phyloP scores from a whole-genome alignment of 352 stramenopile species.

The Globisporangium acanthophoron region DNA sequence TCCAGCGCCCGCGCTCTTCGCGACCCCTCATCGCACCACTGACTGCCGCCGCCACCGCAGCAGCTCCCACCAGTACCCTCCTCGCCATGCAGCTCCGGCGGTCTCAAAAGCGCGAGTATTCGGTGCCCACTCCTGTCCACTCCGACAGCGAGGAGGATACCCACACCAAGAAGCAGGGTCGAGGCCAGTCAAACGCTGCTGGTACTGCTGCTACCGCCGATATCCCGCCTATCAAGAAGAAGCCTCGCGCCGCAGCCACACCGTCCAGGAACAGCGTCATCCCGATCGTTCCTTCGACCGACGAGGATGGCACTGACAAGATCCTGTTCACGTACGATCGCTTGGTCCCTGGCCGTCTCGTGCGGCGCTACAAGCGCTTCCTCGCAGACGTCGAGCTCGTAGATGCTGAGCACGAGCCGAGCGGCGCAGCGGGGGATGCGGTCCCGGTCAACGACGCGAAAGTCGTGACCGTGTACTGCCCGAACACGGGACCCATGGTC shows the following conservation, averaged over 20 bases:
- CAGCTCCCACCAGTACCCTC: too few species aligned
- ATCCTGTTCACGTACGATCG: slow-evolving; percentile 50
- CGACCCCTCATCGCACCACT: too few species aligned
- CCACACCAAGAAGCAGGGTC: too few species aligned
- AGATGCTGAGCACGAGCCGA: not conserved
- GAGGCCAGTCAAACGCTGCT: not conserved
- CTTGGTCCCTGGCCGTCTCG: slow-evolving; percentile 44
- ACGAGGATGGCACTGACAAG: slow-evolving; percentile 1
- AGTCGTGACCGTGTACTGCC: slow-evolving; percentile 73
- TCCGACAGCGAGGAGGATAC: too few species aligned
- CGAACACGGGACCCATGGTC: slow-evolving; percentile 81
- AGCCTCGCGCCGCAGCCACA: not conserved
- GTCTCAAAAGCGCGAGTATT: too few species aligned
- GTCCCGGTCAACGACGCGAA: slow-evolving; percentile 8
- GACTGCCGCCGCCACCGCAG: too few species aligned
- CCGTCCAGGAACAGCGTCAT: slow-evolving; percentile 14
- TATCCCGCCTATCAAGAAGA: not conserved
- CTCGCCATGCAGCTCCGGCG: too few species aligned
- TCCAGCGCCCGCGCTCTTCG: too few species aligned
- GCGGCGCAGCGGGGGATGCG: not conserved
- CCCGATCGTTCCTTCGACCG: not conserved
- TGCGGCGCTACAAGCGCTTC: slow-evolving; percentile 82
- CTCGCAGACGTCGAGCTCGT: slow-evolving; percentile 69
- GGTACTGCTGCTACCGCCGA: not conserved
- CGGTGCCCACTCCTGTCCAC: too few species aligned